Evolutionary conservation across 345 rosid species (phyloP).

Genomic region (Combretum micranthum): DNA sequence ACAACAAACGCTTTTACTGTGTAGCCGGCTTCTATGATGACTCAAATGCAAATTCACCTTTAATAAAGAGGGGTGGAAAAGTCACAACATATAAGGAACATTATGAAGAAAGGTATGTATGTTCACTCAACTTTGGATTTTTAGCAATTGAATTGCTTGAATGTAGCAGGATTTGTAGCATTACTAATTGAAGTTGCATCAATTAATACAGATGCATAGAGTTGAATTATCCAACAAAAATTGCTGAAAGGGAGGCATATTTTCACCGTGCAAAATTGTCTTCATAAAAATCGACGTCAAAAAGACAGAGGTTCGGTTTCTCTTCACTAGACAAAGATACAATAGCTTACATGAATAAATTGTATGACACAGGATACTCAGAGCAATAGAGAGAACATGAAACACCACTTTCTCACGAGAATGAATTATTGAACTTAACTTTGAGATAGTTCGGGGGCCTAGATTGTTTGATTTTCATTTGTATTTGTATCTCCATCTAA

Average conservation of each 20-base stretch:
- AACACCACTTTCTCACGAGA: too few relatives aligned
- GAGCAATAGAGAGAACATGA: too few relatives aligned
- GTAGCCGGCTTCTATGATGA: conserved; percentile 32
- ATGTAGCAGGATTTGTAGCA: background rate
- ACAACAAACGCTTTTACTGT: conserved; percentile 53
- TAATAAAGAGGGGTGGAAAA: conserved; percentile 36
- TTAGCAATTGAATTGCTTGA: too few relatives aligned
- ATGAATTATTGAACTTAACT: too few relatives aligned
- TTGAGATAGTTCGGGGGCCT: too few relatives aligned
- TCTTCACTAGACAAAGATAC: background rate
- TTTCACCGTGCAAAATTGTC: conserved; percentile 47
- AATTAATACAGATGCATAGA: conserved; percentile 34
- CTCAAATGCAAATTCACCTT: conserved; percentile 41
- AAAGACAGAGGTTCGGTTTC: conserved; percentile 50
- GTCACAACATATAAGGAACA: conserved; percentile 43
- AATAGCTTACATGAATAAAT: too few relatives aligned
- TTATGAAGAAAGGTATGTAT: conserved; percentile 37
- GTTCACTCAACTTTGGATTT: background rate
- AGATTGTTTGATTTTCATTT: too few relatives aligned
- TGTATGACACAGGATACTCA: too few relatives aligned
- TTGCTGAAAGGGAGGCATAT: conserved; percentile 54
- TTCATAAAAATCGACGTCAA: conserved; percentile 26
- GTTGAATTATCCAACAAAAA: conserved; percentile 25
- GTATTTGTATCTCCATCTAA: too few relatives aligned
- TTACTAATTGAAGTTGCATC: conserved; percentile 2